Evolutionary conservation across 306 rosid species (phyloP).

Genomic region (Cucurbita maxima): DNA sequence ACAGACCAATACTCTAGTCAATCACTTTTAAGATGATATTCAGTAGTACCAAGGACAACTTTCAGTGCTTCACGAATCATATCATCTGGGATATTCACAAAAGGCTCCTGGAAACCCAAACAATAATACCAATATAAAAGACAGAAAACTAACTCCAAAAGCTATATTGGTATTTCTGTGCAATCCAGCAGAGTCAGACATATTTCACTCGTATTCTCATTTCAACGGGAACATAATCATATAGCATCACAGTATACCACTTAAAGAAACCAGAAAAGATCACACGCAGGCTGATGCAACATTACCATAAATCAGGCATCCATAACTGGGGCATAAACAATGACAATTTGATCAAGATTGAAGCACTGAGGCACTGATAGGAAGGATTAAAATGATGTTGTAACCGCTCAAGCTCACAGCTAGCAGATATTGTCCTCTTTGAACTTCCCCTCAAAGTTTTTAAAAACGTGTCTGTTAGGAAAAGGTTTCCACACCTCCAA

Average conservation of each 20-base stretch:
- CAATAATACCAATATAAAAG: not conserved
- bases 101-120: conserved; percentile 66
- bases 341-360: not conserved
- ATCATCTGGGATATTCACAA: conserved; percentile 83
- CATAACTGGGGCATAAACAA: not conserved
- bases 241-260: not conserved
- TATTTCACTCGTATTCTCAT: not conserved
- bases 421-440: no score
- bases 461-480: no score
- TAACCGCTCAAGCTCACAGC: no score
- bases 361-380: not conserved
- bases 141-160: not conserved
- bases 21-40: not conserved
- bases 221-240: not conserved
- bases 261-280: not conserved
- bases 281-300: not conserved
- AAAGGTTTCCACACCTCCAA: no score
- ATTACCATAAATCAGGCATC: not conserved
- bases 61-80: conserved; percentile 80
- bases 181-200: not conserved
- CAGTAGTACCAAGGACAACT: conserved; percentile 67
- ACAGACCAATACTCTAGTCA: not conserved
- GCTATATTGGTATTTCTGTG: not conserved
- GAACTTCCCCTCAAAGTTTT: no score
- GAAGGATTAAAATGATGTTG: not conserved